Evolutionary conservation across 768 basidiomycete species (phyloP).

Genomic region (Kondoa malvinella): DNA sequence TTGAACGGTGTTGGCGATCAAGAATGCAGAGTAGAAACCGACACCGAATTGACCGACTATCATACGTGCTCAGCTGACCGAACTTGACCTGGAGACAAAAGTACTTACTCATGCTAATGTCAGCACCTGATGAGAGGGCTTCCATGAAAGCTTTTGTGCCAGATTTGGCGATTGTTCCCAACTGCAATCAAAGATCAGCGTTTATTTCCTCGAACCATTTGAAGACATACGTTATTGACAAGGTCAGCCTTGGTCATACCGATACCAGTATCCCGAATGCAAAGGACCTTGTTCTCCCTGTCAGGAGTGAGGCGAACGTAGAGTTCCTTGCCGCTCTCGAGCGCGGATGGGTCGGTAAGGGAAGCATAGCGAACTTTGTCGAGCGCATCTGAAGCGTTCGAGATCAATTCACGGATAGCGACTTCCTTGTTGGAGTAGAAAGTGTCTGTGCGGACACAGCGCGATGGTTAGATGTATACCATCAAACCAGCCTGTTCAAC

Average conservation of each 20-base stretch:
- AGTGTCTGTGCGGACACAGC: slow-evolving; percentile 47
- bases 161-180: slow-evolving; percentile 38
- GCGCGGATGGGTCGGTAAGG: slow-evolving; percentile 74
- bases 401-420: slow-evolving; percentile 74
- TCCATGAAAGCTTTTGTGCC: slow-evolving; percentile 91
- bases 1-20: slow-evolving; percentile 94
- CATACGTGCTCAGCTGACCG: background rate
- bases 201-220: background rate
- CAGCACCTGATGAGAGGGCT: slow-evolving; percentile 50
- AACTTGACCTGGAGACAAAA: background rate
- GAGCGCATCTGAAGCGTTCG: slow-evolving; percentile 91
- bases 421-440: slow-evolving; percentile 99
- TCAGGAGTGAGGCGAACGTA: slow-evolving; percentile 86
- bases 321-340: slow-evolving; percentile 82
- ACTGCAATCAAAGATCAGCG: background rate
- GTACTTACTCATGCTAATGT: slow-evolving; percentile 69
- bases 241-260: slow-evolving; percentile 99
- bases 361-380: slow-evolving; percentile 98
- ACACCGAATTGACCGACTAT: slow-evolving; percentile 43
- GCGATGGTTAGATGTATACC: slow-evolving; percentile 3
- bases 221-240: slow-evolving; percentile 78
- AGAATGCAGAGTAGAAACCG: slow-evolving; percentile 99
- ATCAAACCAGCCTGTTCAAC: slow-evolving; percentile 29
- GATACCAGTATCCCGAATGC: slow-evolving; percentile 86
- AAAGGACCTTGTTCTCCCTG: slow-evolving; percentile 82